A percentile compares a stretch with the other conserved stretches of the same genome.
These are phyloP conservation scores for Fusarium sp. DNA, from an alignment of 2,329 filamentous ascomycete species.

Conservation along the genomic window DNA sequence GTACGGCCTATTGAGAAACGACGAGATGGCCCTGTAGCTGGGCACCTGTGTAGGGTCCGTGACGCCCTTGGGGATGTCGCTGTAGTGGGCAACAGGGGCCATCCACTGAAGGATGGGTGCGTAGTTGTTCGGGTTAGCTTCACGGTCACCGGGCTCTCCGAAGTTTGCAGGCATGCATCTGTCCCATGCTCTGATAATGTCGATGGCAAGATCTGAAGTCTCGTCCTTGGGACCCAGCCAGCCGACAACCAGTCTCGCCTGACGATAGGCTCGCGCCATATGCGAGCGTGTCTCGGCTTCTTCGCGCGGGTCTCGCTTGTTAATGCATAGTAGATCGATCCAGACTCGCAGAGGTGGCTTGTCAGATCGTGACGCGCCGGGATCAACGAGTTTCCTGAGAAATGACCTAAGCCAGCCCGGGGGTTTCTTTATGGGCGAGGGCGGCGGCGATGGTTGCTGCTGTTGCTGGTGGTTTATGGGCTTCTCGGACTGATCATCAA, in stretches of 20 bases:
- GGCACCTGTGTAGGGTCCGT: slow-evolving; percentile 39
- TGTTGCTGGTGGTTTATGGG: background rate
- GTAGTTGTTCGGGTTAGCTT: slow-evolving; percentile 37
- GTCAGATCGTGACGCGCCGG: background rate
- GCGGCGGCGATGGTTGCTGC: slow-evolving; percentile 16
- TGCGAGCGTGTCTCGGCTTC: slow-evolving; percentile 34
- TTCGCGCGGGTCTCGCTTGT: slow-evolving; percentile 29
- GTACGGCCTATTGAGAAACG: slow-evolving; percentile 39
- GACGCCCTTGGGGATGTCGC: slow-evolving; percentile 39
- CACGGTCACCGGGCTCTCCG: slow-evolving; percentile 39
- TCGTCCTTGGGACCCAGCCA: slow-evolving; percentile 37
- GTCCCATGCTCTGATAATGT: slow-evolving; percentile 40
- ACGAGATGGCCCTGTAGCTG: slow-evolving; percentile 38
- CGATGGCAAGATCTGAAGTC: slow-evolving; percentile 39
- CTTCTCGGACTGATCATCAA: slow-evolving; percentile 21
- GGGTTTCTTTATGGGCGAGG: slow-evolving; percentile 30
- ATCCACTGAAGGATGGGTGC: slow-evolving; percentile 40
- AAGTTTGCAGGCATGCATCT: slow-evolving; percentile 38
- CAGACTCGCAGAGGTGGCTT: slow-evolving; percentile 37
- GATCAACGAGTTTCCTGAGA: slow-evolving; percentile 30
- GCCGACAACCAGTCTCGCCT: slow-evolving; percentile 39
- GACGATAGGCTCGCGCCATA: slow-evolving; percentile 35
- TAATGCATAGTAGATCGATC: slow-evolving; percentile 40
- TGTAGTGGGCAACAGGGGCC: slow-evolving; percentile 40
- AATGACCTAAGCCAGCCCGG: slow-evolving; percentile 39